Evolutionary conservation across 345 rosid genomes (phyloP).

Genomic region (Reutealis trisperma): DNA sequence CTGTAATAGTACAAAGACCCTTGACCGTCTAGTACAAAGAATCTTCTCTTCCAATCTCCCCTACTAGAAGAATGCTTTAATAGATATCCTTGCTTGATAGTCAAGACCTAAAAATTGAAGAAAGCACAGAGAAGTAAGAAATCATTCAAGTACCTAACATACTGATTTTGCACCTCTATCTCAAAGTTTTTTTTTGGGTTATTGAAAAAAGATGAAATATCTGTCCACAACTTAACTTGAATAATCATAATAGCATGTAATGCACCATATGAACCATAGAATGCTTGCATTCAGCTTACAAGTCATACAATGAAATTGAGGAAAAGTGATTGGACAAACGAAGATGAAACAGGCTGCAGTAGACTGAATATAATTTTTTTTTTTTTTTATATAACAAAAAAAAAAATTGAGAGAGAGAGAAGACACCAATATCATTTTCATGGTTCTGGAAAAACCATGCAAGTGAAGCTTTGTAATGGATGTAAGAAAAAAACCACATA

Average conservation of each 20-base stretch:
- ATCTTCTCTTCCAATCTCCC: constrained; percentile 86
- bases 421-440: neutral
- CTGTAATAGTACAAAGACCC: constrained; percentile 75
- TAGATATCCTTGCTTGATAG: constrained; percentile 79
- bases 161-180: neutral
- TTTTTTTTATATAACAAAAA: neutral
- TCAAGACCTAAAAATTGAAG: constrained; percentile 44
- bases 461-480: neutral
- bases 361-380: neutral
- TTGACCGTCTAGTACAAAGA: constrained; percentile 80
- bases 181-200: neutral
- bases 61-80: constrained; percentile 72
- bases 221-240: neutral
- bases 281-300: neutral
- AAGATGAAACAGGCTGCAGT: neutral
- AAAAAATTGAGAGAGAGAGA: neutral
- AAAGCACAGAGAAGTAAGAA: constrained; percentile 14
- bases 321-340: neutral
- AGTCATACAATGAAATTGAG: neutral
- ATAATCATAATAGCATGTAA: neutral
- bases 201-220: neutral
- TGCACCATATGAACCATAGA: neutral
- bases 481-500: neutral
- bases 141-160: neutral
- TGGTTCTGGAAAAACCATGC: neutral